Percentiles rank a stretch among this genome's conserved stretches.
Evolutionary conservation across 2,329 filamentous ascomycete genomes (phyloP).

Genomic region (Aspergillus texensis): DNA sequence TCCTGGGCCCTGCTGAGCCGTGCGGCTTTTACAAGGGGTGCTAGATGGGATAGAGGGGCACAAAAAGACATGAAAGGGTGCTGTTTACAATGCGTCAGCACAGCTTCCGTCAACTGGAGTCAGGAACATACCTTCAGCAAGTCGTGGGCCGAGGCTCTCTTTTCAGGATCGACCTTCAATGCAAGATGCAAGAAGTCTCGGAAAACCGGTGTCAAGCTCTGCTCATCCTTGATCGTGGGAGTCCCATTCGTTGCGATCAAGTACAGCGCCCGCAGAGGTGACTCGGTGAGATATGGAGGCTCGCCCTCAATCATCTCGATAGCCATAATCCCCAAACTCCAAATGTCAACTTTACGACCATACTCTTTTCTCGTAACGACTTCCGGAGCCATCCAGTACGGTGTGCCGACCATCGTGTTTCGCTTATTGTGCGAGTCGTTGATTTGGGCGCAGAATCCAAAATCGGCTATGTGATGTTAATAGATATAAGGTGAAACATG

Average conservation of each 20-base stretch:
- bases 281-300: constrained; percentile 94
- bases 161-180: constrained; percentile 94
- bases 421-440: constrained; percentile 97
- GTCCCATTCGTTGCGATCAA: constrained; percentile 97
- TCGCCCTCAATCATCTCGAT: constrained; percentile 99
- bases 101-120: not conserved
- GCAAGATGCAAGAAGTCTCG: constrained; percentile 90
- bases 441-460: constrained; percentile 97
- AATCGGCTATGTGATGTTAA: constrained; percentile 70
- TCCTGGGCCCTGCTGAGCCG: constrained; percentile 84
- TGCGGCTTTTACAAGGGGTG: constrained; percentile 84
- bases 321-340: constrained; percentile 98
- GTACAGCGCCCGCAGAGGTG: constrained; percentile 87
- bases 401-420: constrained; percentile 98
- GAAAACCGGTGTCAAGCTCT: constrained; percentile 78
- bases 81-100: constrained; percentile 46
- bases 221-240: constrained; percentile 90
- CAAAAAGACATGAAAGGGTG: constrained; percentile 80
- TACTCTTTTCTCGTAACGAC: constrained; percentile 98
- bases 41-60: constrained; percentile 73
- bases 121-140: constrained; percentile 74
- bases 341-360: constrained; percentile 97
- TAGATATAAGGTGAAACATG: not conserved
- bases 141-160: constrained; percentile 92
- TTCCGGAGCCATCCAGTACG: constrained; percentile 99